Base-by-base conservation (phyloP, 495 filamentous ascomycete species). In the Cenococcum geophilum region DNA sequence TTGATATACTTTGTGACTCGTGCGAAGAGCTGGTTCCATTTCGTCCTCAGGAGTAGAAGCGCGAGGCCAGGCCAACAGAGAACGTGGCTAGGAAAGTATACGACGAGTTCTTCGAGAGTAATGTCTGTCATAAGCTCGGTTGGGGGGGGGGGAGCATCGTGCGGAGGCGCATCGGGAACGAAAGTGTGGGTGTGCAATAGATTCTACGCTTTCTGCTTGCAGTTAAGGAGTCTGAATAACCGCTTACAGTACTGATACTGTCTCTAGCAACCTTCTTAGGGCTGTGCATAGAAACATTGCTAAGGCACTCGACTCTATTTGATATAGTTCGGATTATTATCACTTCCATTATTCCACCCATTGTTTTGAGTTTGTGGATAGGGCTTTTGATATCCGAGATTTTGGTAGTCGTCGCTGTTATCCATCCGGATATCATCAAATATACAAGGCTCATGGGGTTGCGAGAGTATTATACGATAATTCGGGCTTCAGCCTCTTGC, bases 271-370 rank as follows among this genome's bases (percentile, higher is more conserved):
- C 10, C 11, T 21, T 18, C 11, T 18, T 18, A 21, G 14, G 48
- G 23, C n/a, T 51, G 48, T 51, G 36, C 36, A 40, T 51, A 21
- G 48, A 22, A 51, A 51, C n/a, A 21, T 18, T 21, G n/a, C n/a
- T 21, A 21, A 51, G 48, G n/a, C 21, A 51, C 11, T 11, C 48
- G 11, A 51, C 23, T 11, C 23, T 22, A 5, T n/a, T n/a, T n/a
- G n/a, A n/a, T n/a, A 40, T 14, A 14, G 6, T 40, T 8, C 36
- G 36, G 36, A 6, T 40, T 6, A 40, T n/a, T n/a, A n/a, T n/a
- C 36, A 14, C 14, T 40, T 6, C 36, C 36, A 40, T 40, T 40
- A 14, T 8, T 40, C 36, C 36, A 8, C 14, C 36, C 36, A 14
- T 40, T 6, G 36, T 40, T 40, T 6, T 40, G 14, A 8, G 36